Evolutionary conservation across 1,139 yeast species (phyloP).

Genomic region (Kazachstania sp.): DNA sequence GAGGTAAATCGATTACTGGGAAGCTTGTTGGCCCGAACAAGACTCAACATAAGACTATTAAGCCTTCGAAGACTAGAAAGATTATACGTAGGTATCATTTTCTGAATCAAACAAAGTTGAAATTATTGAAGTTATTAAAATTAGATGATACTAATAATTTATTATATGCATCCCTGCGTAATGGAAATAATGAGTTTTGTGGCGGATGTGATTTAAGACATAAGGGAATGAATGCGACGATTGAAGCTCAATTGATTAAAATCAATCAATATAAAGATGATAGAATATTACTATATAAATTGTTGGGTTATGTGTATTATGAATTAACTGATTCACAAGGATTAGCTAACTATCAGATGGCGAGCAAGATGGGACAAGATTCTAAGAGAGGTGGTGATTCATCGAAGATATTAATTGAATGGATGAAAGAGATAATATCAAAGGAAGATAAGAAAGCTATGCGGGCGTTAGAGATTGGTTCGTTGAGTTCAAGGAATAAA

Average conservation of each 20-base stretch:
- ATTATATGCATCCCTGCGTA: constrained; percentile 3
- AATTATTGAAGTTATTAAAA: constrained; percentile 32
- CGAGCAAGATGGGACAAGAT: constrained; percentile 80
- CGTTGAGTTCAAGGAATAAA: constrained; percentile 56
- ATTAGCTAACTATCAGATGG: constrained; percentile 66
- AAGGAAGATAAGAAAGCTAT: constrained; percentile 6
- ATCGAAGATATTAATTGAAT: constrained; percentile 60
- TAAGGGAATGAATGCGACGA: background rate
- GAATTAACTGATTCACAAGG: constrained; percentile 63
- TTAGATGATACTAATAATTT: constrained; percentile 6
- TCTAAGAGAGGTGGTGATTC: constrained; percentile 82
- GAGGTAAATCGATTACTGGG: constrained; percentile 33
- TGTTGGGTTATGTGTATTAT: constrained; percentile 48
- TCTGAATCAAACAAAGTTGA: constrained; percentile 43
- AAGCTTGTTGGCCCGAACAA: constrained; percentile 16
- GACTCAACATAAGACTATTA: constrained; percentile 31
- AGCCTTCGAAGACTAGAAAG: constrained; percentile 59
- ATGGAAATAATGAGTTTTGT: constrained; percentile 1
- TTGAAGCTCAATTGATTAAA: constrained; percentile 14
- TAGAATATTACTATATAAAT: constrained; percentile 15
- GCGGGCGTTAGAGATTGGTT: constrained; percentile 73
- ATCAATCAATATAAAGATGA: constrained; percentile 8
- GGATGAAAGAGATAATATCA: constrained; percentile 40
- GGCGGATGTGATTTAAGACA: background rate
- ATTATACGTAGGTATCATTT: constrained; percentile 63